A percentile compares a stretch with the other conserved stretches of the same genome.
phyloP scores from a whole-genome alignment of 345 rosid genomes.

The Kandelia obovata region DNA sequence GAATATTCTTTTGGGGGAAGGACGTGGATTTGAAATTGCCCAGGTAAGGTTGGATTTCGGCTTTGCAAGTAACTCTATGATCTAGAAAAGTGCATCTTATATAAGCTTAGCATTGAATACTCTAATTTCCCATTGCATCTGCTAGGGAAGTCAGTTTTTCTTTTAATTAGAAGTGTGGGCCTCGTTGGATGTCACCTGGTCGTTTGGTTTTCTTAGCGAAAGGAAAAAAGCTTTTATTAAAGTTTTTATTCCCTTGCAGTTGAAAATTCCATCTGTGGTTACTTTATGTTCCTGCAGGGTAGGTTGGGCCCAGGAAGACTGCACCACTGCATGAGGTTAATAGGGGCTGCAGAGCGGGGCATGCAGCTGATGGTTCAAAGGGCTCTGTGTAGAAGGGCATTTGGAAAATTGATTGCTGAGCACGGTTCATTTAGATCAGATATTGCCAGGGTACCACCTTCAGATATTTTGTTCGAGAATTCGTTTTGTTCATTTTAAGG shows the following conservation, averaged over 20 bases:
- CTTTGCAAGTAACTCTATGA: too few species aligned
- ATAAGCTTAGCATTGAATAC: too few species aligned
- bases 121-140: too few species aligned
- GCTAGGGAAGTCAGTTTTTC: too few species aligned
- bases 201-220: too few species aligned
- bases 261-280: not conserved
- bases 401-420: conserved; percentile 82
- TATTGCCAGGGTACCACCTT: conserved; percentile 61
- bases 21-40: conserved; percentile 97
- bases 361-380: conserved; percentile 88
- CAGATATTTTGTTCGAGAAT: not conserved
- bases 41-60: conserved; percentile 48
- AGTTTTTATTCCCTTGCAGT: not conserved
- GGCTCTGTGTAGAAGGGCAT: conserved; percentile 73
- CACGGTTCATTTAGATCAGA: conserved; percentile 89
- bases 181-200: too few species aligned
- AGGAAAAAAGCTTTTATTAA: too few species aligned
- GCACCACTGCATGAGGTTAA: conserved; percentile 97
- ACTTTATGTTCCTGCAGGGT: conserved; percentile 53
- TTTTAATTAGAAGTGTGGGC: too few species aligned
- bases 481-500: not conserved
- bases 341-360: conserved; percentile 98
- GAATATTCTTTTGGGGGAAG: conserved; percentile 92
- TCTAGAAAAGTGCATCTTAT: too few species aligned
- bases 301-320: conserved; percentile 97